Evolutionary conservation across 2,329 filamentous ascomycete genomes (phyloP).

Genomic region (Venturiaceae sp.): DNA sequence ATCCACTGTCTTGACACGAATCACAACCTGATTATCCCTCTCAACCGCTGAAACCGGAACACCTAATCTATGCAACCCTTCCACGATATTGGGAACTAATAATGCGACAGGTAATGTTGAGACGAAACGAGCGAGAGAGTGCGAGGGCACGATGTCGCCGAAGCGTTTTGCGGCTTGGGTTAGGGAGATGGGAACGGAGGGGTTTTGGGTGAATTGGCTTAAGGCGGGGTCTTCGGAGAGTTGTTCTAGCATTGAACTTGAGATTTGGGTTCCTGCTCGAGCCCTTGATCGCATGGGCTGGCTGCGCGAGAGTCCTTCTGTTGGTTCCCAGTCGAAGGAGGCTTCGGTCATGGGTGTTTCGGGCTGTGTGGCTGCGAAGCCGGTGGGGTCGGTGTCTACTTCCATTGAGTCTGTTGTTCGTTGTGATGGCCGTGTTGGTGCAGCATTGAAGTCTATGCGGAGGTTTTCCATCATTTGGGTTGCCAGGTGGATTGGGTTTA

Average conservation of each 20-base stretch:
- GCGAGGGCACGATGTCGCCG: conserved; percentile 79
- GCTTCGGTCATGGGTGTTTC: conserved; percentile 66
- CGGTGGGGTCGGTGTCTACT: conserved; percentile 48
- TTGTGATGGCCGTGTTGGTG: conserved; percentile 43
- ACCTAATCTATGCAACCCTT: conserved; percentile 76
- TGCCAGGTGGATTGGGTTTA: conserved; percentile 75
- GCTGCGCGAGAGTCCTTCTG: conserved; percentile 36
- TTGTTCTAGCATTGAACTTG: conserved; percentile 39
- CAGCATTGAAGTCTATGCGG: conserved; percentile 74
- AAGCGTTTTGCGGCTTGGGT: conserved; percentile 87
- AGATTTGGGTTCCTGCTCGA: conserved; percentile 21
- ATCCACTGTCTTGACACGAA: conserved; percentile 69
- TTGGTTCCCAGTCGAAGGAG: conserved; percentile 76
- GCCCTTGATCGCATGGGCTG: conserved; percentile 35
- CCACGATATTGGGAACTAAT: conserved; percentile 69
- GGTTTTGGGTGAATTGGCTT: conserved; percentile 73
- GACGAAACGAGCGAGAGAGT: conserved; percentile 86
- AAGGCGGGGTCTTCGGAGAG: conserved; percentile 78
- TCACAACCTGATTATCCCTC: conserved; percentile 43
- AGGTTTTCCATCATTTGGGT: conserved; percentile 90
- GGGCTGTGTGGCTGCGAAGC: conserved; percentile 75
- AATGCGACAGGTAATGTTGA: conserved; percentile 67
- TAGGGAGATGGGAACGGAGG: conserved; percentile 68
- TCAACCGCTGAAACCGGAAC: conserved; percentile 47
- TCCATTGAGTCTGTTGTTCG: conserved; percentile 56